These are phyloP conservation scores for Xylaria sp. DNA, from an alignment of 2,329 filamentous ascomycete species.

Conservation along the genomic window DNA sequence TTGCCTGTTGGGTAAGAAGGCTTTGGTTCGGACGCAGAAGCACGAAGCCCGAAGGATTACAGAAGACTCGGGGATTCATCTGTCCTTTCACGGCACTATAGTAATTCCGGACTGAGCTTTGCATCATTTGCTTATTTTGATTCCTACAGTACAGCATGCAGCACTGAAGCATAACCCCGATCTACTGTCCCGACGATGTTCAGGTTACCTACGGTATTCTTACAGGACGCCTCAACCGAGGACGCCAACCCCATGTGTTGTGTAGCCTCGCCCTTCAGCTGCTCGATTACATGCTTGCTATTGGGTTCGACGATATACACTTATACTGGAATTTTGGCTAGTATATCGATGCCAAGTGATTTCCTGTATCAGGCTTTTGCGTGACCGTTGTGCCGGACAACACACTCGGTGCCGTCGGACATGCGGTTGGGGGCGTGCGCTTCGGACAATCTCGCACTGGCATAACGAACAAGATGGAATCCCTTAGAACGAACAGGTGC, in stretches of 20 bases:
- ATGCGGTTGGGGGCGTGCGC: slow-evolving; percentile 34
- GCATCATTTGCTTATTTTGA: slow-evolving; percentile 12
- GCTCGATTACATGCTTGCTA: not conserved
- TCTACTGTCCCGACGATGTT: not conserved
- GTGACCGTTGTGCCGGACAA: not conserved
- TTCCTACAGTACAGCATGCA: not conserved
- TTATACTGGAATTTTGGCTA: not conserved
- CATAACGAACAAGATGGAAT: slow-evolving; percentile 20
- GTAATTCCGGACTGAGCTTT: not conserved
- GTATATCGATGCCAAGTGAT: slow-evolving; percentile 1
- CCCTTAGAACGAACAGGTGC: slow-evolving; percentile 5
- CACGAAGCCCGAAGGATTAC: slow-evolving; percentile 24
- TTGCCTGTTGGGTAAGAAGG: not conserved
- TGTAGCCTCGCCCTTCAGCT: not conserved
- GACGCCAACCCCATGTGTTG: not conserved
- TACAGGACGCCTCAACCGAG: not conserved
- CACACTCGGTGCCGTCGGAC: slow-evolving; percentile 27
- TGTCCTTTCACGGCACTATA: slow-evolving; percentile 6
- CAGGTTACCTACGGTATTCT: not conserved
- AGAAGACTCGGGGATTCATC: not conserved
- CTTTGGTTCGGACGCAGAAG: slow-evolving; percentile 17
- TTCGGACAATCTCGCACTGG: slow-evolving; percentile 27
- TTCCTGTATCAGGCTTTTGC: not conserved
- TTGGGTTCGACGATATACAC: not conserved
- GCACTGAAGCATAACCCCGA: not conserved